A percentile compares a stretch with the other conserved stretches of the same genome.
These are phyloP conservation scores for Emmonsiellopsis sp. DNA, from an alignment of 2,329 filamentous ascomycete genomes.

Conservation along the genomic window DNA sequence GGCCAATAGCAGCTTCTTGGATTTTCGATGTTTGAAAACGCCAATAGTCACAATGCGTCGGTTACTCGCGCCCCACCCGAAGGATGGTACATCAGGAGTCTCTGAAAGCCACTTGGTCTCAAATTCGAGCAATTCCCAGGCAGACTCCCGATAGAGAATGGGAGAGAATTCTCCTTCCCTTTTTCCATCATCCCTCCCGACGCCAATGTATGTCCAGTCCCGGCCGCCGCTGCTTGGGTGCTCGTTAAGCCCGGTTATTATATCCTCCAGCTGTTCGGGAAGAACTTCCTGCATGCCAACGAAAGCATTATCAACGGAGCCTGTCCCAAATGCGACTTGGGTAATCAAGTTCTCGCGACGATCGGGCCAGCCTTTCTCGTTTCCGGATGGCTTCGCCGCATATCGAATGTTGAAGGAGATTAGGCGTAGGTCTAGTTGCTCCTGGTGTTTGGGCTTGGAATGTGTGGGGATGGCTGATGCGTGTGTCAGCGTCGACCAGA, in stretches of 20 bases:
- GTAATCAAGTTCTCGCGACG: slow-evolving; percentile 37
- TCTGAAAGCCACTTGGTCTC: slow-evolving; percentile 66
- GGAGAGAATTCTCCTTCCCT: slow-evolving; percentile 68
- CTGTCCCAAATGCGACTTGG: slow-evolving; percentile 31
- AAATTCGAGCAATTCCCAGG: slow-evolving; percentile 52
- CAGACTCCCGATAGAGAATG: slow-evolving; percentile 58
- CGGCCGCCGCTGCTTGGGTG: slow-evolving; percentile 9
- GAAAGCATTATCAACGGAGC: slow-evolving; percentile 38
- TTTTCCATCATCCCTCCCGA: slow-evolving; percentile 52
- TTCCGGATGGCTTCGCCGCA: slow-evolving; percentile 40
- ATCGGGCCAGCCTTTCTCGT: slow-evolving; percentile 43
- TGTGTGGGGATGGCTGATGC: not conserved
- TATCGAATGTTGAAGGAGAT: slow-evolving; percentile 51
- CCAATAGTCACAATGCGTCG: slow-evolving; percentile 48
- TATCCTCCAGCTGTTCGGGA: slow-evolving; percentile 43
- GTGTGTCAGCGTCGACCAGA: not conserved
- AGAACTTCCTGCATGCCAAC: slow-evolving; percentile 50
- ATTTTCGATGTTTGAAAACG: slow-evolving; percentile 39
- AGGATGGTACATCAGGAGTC: slow-evolving; percentile 59
- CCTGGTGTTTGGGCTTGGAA: no score
- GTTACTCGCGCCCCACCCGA: slow-evolving; percentile 60
- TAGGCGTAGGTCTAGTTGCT: slow-evolving; percentile 14
- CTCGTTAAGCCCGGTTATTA: slow-evolving; percentile 37
- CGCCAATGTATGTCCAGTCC: slow-evolving; percentile 46
- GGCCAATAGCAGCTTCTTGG: slow-evolving; percentile 35